phyloP scores from a whole-genome alignment of 1,139 yeast species.

The Geotrichum candidum region DNA sequence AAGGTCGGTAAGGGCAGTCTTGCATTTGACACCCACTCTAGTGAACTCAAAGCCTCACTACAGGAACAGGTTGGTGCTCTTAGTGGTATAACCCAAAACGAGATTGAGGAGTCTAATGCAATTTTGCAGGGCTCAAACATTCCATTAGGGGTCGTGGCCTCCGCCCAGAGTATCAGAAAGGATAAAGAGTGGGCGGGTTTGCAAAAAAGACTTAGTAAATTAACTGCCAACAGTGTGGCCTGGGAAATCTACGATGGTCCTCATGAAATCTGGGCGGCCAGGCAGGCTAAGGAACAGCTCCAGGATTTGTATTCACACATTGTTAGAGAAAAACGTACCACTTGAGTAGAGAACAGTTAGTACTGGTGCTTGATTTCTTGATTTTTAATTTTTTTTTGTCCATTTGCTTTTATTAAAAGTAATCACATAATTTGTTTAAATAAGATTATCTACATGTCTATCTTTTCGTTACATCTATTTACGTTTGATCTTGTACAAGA shows the following conservation, averaged over 20 bases:
- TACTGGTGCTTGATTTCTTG: neutral
- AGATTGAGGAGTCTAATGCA: conserved; percentile 38
- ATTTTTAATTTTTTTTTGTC: neutral
- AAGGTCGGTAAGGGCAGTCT: conserved; percentile 36
- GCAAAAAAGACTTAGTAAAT: conserved; percentile 68
- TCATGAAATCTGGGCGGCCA: conserved; percentile 50
- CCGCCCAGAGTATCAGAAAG: conserved; percentile 60
- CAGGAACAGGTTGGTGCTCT: conserved; percentile 72
- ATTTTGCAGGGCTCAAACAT: conserved; percentile 41
- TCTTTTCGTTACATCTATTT: conserved; percentile 16
- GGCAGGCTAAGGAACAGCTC: conserved; percentile 27
- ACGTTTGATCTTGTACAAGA: conserved; percentile 38
- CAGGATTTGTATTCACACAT: conserved; percentile 19
- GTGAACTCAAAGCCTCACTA: conserved; percentile 51
- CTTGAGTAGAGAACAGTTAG: neutral
- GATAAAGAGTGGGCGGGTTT: conserved; percentile 77
- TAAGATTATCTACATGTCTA: neutral
- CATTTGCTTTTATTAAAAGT: neutral
- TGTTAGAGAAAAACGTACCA: conserved; percentile 3
- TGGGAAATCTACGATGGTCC: conserved; percentile 79
- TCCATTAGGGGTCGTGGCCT: conserved; percentile 64
- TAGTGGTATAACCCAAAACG: conserved; percentile 56
- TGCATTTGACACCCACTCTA: conserved; percentile 14
- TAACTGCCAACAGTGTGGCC: conserved; percentile 42
- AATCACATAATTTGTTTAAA: neutral